A percentile compares a stretch with the other conserved stretches of the same genome.
Evolutionary conservation across 2,329 filamentous ascomycete genomes (phyloP).

Genomic region (Akanthomyces lecanii): DNA sequence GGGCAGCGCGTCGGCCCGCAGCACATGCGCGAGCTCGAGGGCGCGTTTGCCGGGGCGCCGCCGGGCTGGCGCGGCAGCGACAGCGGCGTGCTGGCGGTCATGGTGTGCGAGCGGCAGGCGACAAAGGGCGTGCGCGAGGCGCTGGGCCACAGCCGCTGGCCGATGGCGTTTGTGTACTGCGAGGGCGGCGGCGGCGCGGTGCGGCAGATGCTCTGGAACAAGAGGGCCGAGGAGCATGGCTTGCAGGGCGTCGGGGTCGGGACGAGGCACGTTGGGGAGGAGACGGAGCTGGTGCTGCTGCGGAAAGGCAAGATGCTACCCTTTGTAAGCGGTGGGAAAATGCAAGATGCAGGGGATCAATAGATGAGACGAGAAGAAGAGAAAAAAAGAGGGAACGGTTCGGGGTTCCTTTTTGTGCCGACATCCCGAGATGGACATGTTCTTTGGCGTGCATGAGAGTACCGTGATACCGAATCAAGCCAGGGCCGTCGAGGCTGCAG

Average conservation of each 20-base stretch:
- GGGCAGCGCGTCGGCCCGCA: slow-evolving; percentile 50
- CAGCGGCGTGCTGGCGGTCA: slow-evolving; percentile 59
- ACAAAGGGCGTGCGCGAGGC: slow-evolving; percentile 76
- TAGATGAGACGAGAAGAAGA: no score
- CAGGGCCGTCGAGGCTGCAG: not conserved
- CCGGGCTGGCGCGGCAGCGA: slow-evolving; percentile 59
- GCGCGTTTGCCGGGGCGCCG: slow-evolving; percentile 70
- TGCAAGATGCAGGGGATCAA: no score
- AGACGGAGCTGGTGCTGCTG: slow-evolving; percentile 45
- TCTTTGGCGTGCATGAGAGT: no score
- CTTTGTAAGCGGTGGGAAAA: not conserved
- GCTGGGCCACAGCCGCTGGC: slow-evolving; percentile 60
- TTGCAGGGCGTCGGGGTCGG: slow-evolving; percentile 56
- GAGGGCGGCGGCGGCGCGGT: slow-evolving; percentile 55
- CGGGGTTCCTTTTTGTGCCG: no score
- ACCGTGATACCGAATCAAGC: not conserved
- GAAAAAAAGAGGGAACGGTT: no score
- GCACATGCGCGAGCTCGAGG: slow-evolving; percentile 71
- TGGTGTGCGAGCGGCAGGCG: slow-evolving; percentile 65
- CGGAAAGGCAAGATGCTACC: slow-evolving; percentile 43
- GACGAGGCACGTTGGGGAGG: slow-evolving; percentile 36
- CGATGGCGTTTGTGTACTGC: slow-evolving; percentile 68
- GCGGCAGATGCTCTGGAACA: slow-evolving; percentile 71
- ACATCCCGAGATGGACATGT: no score
- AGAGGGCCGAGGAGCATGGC: slow-evolving; percentile 55